Conservation (phyloP, 2,329 filamentous ascomycete species). For the Blastomyces emzantsi region DNA sequence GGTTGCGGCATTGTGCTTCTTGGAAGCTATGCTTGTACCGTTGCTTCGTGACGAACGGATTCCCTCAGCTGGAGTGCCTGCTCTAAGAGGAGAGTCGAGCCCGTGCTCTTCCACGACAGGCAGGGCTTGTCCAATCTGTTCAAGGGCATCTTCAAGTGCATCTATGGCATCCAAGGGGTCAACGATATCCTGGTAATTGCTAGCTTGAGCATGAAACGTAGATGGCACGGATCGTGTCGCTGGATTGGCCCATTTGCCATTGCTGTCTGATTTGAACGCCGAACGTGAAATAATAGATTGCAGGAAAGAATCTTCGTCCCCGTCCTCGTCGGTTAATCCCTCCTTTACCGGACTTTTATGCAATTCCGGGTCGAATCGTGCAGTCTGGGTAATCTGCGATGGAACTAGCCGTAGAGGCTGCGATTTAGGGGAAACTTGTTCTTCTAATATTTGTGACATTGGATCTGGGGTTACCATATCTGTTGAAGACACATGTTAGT, state of each 20-base stretch:
- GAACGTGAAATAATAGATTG: conserved; percentile 22
- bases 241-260: conserved; percentile 1
- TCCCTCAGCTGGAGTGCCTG: conserved; percentile 2
- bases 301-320: conserved; percentile 23
- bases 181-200: conserved; percentile 25
- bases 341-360: conserved; percentile 15
- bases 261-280: conserved; percentile 17
- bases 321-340: conserved; percentile 3
- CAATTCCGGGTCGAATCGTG: conserved; percentile 21
- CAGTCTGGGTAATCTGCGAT: conserved; percentile 12
- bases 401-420: background rate
- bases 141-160: conserved; percentile 44
- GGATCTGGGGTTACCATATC: background rate
- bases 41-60: background rate
- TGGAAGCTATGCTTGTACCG: background rate
- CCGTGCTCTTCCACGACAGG: conserved; percentile 19
- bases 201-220: conserved; percentile 16
- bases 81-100: conserved; percentile 21
- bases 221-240: conserved; percentile 10
- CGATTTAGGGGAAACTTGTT: background rate
- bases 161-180: conserved; percentile 45
- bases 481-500: background rate
- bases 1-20: background rate
- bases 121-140: conserved; percentile 37
- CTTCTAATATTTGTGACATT: background rate